phyloP scores from a whole-genome alignment of 495 filamentous ascomycete genomes.

The Tuber calosporum region DNA sequence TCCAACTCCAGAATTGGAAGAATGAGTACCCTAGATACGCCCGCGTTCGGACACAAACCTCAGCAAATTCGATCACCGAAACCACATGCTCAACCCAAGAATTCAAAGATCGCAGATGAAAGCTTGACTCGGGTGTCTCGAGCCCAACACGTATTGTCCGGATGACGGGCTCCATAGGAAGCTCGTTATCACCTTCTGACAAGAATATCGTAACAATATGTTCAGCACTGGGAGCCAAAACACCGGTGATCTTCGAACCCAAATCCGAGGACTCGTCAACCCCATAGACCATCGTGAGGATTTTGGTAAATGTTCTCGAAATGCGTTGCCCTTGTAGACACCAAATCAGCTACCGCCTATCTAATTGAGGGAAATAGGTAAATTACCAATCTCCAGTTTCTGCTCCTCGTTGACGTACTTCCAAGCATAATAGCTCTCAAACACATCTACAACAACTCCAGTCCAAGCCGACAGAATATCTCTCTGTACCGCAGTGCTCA shows the following conservation, averaged over 20 bases:
- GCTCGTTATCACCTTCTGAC: constrained; percentile 57
- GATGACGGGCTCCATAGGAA: constrained; percentile 71
- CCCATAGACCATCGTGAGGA: constrained; percentile 65
- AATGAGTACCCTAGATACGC: constrained; percentile 51
- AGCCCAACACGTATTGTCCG: constrained; percentile 61
- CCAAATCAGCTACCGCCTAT: constrained; percentile 18
- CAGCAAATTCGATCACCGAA: constrained; percentile 59
- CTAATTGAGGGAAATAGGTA: background rate
- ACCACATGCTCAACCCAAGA: constrained; percentile 57
- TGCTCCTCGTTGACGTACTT: constrained; percentile 63
- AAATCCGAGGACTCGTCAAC: constrained; percentile 55
- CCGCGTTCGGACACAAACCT: constrained; percentile 61
- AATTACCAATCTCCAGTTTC: constrained; percentile 53
- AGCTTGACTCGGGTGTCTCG: constrained; percentile 55
- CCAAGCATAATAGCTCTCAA: constrained; percentile 76
- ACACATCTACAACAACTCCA: constrained; percentile 66
- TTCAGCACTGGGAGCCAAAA: constrained; percentile 61
- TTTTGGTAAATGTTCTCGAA: constrained; percentile 59
- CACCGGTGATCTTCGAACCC: constrained; percentile 54
- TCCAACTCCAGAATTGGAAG: background rate
- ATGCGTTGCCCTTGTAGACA: constrained; percentile 47
- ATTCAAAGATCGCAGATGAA: constrained; percentile 54
- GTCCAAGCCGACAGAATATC: constrained; percentile 64
- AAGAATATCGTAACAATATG: constrained; percentile 72
- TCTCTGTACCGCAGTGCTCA: constrained; percentile 68